Base-by-base conservation (phyloP, 257 asterid genomes). In the Fraxinus quadrangulata region DNA sequence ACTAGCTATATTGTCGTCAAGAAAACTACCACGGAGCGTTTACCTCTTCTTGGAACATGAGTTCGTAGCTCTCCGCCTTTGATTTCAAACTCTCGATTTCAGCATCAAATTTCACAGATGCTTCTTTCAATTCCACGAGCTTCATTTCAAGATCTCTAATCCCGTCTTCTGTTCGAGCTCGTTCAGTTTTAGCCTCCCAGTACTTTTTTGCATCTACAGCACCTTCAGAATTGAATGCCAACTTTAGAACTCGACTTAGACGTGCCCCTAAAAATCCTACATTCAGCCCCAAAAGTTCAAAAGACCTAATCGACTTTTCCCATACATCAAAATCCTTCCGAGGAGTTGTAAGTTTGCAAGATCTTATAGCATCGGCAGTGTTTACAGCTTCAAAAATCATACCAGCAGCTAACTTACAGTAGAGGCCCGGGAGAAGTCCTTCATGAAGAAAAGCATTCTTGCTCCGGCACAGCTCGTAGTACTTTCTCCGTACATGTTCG, bases 221-320 rank as follows among this genome's bases (percentile, higher is more conserved):
- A 30, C 81, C 90, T 77, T 87, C 92, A 0, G 91, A 80, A 21
- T 87, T 91, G 21, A 83, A 90, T 19, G 91, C 90, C 61, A 92
- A 78, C 45, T 72, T 87, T 16, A 72, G 61, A 74, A 90, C 78
- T 65, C 80, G 47, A 39, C 59, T 75, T 33, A 90, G 74, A 56
- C 97, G 94, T 12, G 88, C 81, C 10, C 87, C 83, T 65, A 92
- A 68, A 75, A 92, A 92, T 61, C 92, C 93, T 14, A 88, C 91
- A 34, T 88, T 83, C 79, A 92, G 75, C 30, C 97, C 97, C 73
- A 92, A 63, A 73, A 90, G 90, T 74, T 92, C 96, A 40, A 92
- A 90, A 12, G 96, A 90, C 83, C 86, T 82, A 67, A 92, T 69
- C 1, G 97, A 90, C 81, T 86, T 89, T 36, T 90, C 97, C 96